Evolutionary conservation across 2,329 filamentous ascomycete species (phyloP).

Genomic region (Balansia obtecta): DNA sequence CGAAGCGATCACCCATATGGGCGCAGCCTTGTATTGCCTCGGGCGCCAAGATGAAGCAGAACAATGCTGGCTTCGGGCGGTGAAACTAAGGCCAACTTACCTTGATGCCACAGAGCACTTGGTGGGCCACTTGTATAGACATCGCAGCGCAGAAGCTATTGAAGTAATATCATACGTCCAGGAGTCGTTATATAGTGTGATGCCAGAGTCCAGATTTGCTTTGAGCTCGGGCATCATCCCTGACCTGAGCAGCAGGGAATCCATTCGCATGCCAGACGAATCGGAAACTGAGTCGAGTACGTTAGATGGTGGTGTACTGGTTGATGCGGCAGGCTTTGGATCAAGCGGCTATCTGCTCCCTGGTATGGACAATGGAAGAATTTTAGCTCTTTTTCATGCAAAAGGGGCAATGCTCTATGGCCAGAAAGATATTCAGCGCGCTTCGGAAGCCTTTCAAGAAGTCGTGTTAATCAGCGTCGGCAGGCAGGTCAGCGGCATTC

Average conservation of each 20-base stretch:
- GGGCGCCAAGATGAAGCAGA: slow-evolving; percentile 75
- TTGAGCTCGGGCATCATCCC: background rate
- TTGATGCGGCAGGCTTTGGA: slow-evolving; percentile 16
- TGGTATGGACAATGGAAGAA: slow-evolving; percentile 78
- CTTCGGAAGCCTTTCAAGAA: slow-evolving; percentile 86
- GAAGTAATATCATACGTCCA: slow-evolving; percentile 81
- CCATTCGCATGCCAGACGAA: background rate
- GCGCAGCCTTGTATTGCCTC: slow-evolving; percentile 76
- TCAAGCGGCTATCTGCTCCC: slow-evolving; percentile 64
- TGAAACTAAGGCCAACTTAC: slow-evolving; percentile 72
- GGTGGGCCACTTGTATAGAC: slow-evolving; percentile 74
- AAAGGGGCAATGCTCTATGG: slow-evolving; percentile 98
- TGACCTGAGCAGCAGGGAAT: background rate
- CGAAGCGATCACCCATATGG: slow-evolving; percentile 87
- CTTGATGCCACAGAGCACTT: slow-evolving; percentile 94
- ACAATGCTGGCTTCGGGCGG: slow-evolving; percentile 71
- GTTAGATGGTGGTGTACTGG: background rate
- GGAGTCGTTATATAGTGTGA: slow-evolving; percentile 41
- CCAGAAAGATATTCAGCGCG: slow-evolving; percentile 66
- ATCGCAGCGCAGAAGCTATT: slow-evolving; percentile 74
- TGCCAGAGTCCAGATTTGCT: background rate
- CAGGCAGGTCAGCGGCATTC: slow-evolving; percentile 55
- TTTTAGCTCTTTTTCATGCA: slow-evolving; percentile 86
- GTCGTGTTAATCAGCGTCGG: slow-evolving; percentile 83
- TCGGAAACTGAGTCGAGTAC: background rate